Conservation (phyloP, 306 rosid species). For the Purshia tridentata region DNA sequence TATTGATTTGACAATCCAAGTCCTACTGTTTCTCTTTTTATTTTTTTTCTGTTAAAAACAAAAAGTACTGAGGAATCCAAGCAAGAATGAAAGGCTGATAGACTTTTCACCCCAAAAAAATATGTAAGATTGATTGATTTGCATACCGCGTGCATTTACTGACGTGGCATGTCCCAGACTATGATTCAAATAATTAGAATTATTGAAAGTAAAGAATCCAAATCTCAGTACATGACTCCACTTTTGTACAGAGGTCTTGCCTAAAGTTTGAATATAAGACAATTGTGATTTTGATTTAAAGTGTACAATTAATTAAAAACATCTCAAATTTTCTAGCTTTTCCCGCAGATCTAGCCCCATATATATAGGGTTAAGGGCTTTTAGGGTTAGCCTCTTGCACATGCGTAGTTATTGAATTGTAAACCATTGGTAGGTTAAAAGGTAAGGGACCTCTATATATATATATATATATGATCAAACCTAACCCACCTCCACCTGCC, state of each 20-base stretch:
- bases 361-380: neutral
- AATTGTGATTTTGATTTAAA: no score
- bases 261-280: no score
- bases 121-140: neutral
- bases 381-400: neutral
- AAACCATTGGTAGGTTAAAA: slow-evolving; percentile 21
- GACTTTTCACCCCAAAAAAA: neutral
- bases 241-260: no score
- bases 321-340: neutral
- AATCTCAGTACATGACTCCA: no score
- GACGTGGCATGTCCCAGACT: slow-evolving; percentile 22
- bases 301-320: no score
- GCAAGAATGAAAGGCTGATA: neutral
- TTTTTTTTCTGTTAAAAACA: neutral
- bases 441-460: slow-evolving; percentile 3
- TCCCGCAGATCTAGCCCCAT: neutral
- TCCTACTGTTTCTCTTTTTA: neutral
- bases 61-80: neutral
- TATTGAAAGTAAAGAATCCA: no score
- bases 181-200: no score
- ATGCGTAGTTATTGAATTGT: neutral
- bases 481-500: slow-evolving; percentile 25
- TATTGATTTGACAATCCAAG: neutral
- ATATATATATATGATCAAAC: slow-evolving; percentile 4
- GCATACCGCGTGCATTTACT: neutral